Base-by-base conservation (phyloP, 306 rosid species). In the Medicago lupulina region DNA sequence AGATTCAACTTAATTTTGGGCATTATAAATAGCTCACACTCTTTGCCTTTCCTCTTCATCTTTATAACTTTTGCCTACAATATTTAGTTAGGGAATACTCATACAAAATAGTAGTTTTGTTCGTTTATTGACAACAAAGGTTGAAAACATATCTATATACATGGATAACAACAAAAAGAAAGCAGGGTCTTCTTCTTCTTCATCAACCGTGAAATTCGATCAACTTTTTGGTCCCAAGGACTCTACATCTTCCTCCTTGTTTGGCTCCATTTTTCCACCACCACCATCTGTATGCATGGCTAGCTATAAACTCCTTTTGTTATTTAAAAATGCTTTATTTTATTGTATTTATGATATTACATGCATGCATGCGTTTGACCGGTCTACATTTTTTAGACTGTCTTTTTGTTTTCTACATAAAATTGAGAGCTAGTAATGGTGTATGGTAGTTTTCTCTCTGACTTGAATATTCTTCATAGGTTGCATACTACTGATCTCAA, bases 221-320 rank as follows among this genome's bases (percentile, higher is more conserved):
- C 88, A 87, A 67, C 89, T 93, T 73, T 93, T 93, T 67, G 96
- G 96, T 51, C 97, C 92, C 31, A 87, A 71, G 73, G 76, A 88
- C 31, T 50, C 89, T 10, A 79, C 89, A 70, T 83, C 97, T 41
- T 34, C 87, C 15, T 80, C 93, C 41, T 39, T 88, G 44, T 88
- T 93, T 75, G 84, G 83, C 73, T 83, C 96, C 69, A 85, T 93
- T 82, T 93, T 93, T 57, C 91, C 94, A 10, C 91, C 88, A 9
- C 84, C 91, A 11, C 61, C 88, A 57, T 9, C 86, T 87, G 98
- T 93, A 88, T 70, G 80, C 71, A n/a, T 53, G n/a, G 7, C 61
- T 69, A 34, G 7, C 61, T 69, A 34, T 34, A 16, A 13, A 7
- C 15, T 40, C 54, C 6, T 46, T 15, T 67, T 55, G 15, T 57